Conservation (phyloP, 2,329 filamentous ascomycete species). For the Colletotrichum incanum region DNA sequence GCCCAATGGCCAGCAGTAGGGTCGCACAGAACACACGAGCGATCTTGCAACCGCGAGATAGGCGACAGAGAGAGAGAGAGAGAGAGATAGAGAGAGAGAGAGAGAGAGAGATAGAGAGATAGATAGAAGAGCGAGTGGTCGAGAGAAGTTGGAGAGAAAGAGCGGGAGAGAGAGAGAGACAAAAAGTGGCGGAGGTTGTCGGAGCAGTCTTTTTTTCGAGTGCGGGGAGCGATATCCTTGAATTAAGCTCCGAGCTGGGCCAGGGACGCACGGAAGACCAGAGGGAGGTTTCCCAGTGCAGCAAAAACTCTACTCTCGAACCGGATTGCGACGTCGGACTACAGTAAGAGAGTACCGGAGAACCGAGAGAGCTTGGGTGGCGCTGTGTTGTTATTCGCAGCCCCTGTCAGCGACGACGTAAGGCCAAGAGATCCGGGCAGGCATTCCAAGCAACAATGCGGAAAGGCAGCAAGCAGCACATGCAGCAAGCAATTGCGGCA, state of each 20-base stretch:
- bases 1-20: background rate
- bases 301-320: slow-evolving; percentile 35
- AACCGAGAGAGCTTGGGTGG: background rate
- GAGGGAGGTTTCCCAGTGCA: slow-evolving; percentile 4
- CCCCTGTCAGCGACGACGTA: slow-evolving; percentile 14
- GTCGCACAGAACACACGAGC: slow-evolving; percentile 10
- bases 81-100: background rate
- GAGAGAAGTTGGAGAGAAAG: slow-evolving; percentile 39
- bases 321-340: slow-evolving; percentile 24
- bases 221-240: slow-evolving; percentile 32
- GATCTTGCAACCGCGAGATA: background rate
- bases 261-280: slow-evolving; percentile 28
- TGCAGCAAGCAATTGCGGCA: slow-evolving; percentile 23
- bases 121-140: slow-evolving; percentile 17
- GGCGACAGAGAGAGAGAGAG: background rate
- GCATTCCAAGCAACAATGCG: slow-evolving; percentile 23
- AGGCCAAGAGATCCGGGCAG: slow-evolving; percentile 6
- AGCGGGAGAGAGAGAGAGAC: slow-evolving; percentile 48
- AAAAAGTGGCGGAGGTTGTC: slow-evolving; percentile 43
- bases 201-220: slow-evolving; percentile 31
- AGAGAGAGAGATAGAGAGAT: background rate
- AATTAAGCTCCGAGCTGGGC: slow-evolving; percentile 36
- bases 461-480: slow-evolving; percentile 25
- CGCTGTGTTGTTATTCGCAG: background rate
- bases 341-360: slow-evolving; percentile 1